Base-by-base conservation (phyloP, 345 rosid species). In the Eucalyptus sideroxylon region DNA sequence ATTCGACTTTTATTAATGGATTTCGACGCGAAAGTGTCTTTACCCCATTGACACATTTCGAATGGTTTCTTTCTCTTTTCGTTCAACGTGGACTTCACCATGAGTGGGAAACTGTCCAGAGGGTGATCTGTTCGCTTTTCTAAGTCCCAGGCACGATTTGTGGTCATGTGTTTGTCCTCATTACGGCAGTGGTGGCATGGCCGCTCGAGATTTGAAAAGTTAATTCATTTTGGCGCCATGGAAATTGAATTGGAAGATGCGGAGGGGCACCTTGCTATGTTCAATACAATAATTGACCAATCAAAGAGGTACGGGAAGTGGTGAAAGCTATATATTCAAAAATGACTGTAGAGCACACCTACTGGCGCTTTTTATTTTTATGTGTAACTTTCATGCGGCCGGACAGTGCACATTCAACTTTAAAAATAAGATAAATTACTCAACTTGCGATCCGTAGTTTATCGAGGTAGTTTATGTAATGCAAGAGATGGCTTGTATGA, bases 371-470 rank as follows among this genome's bases (percentile, higher is more conserved):
- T 3, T 69, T 69, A 8, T 69, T 34, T 0, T 72, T 72, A 69
- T 72, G 45, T 19, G 45, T 72, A 37, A 19, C 44, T 72, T 72
- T 72, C 21, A 37, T 2, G 45, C 5, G 5, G 45, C 82, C 5
- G 15, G 82, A 72, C 45, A 1, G 3, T 37, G 15, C 45, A 17
- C 14, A 37, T 72, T 37, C 14, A 7, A 0, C 82, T 10, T 72
- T 19, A 0, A 5, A 21, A 72, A 40, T 72, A 19, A 37, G 45
- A 37, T 72, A 72, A 62, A 8, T 24, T 44, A 21, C 5, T 37
- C 2, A 16, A 11, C 1, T 77, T 12, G 16, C 9, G 16, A 21
- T 21, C 16, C 30, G 3, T 5, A 0, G 4, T 1, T 40, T 40
- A 23, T 11, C 3, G 3, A 0, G 27, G 47, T 21, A 77, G 27